A percentile compares a stretch with the other conserved stretches of the same genome.
Evolutionary conservation across 371 early-diverging fungal species (phyloP).

Genomic region (Mucor sp.): DNA sequence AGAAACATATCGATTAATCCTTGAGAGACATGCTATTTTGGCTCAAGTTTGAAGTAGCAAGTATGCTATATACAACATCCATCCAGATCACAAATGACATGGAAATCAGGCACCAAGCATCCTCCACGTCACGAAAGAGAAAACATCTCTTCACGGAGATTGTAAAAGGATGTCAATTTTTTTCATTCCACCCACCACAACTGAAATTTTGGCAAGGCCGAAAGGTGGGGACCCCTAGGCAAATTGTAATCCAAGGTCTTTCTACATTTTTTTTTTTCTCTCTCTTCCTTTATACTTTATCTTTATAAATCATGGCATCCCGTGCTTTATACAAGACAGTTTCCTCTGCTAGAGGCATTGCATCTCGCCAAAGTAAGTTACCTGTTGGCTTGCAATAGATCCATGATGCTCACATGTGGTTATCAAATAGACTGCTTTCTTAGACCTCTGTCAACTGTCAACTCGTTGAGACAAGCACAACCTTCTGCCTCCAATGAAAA

Average conservation of each 20-base stretch:
- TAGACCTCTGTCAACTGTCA: conserved; percentile 21
- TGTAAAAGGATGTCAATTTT: conserved; percentile 1
- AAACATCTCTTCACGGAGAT: background rate
- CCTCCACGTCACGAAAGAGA: background rate
- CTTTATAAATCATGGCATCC: conserved; percentile 16
- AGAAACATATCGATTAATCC: too few species aligned
- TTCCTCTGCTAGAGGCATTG: conserved; percentile 8
- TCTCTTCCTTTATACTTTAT: background rate
- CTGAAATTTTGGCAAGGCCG: background rate
- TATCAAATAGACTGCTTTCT: conserved; percentile 4
- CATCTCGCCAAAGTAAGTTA: conserved; percentile 16
- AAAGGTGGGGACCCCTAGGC: conserved; percentile 20
- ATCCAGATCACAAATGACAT: too few species aligned
- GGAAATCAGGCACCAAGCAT: background rate
- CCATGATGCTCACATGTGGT: background rate
- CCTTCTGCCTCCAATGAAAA: conserved; percentile 7
- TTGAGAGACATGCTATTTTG: too few species aligned
- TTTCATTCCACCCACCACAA: background rate
- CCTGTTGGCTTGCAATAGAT: background rate
- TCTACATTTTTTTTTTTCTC: background rate
- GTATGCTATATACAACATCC: too few species aligned
- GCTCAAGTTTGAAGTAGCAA: too few species aligned
- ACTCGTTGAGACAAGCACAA: conserved; percentile 10
- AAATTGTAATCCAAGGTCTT: background rate
- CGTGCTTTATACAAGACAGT: conserved; percentile 17